Base-by-base conservation (phyloP, 495 filamentous ascomycete genomes). In the Hyaloscypha hepaticicola region DNA sequence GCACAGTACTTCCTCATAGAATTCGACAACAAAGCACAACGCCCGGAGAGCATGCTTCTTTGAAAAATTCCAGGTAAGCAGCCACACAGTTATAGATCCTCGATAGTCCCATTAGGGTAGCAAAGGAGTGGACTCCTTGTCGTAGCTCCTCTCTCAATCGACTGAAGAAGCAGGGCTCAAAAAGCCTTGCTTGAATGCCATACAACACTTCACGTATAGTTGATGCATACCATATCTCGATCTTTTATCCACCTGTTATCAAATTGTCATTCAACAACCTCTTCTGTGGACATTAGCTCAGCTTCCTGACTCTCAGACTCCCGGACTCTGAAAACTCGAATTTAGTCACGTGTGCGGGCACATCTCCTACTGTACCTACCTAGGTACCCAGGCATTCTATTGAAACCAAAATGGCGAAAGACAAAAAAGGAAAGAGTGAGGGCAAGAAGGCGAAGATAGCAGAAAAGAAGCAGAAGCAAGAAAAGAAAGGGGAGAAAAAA, bases 381-480 rank as follows among this genome's bases (percentile, higher is more conserved):
- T n/a, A n/a, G n/a, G n/a, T n/a, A n/a, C n/a, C n/a, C n/a, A n/a
- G n/a, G n/a, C n/a, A n/a, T n/a, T 31, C 56, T 28, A n/a, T 60
- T 41, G 21, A 22, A 29, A 21, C 24, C 25, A 66, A 55, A 16
- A 84, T 84, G 82, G 81, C 77, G 21, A 88, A 87, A 72, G 84
- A 87, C 62, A 85, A 86, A 63, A 87, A 86, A 70, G 70, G 72
- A 26, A 88, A 88, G 66, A 73, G 69, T 25, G 84, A 84, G 19
- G 75, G 79, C 27, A 88, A 89, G 71, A 87, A 88, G 73, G 82
- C 79, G 65, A 84, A 83, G 63, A 74, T 83, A 57, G 87, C 81
- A 22, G 82, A 85, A 64, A 88, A 87, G 78, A 85, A 87, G 69
- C 77, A 83, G 60, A 88, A 88, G 73, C 86, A 87, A 72, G 82